phyloP scores from a whole-genome alignment of 2,329 filamentous ascomycete species.

The Didymella glomerata region DNA sequence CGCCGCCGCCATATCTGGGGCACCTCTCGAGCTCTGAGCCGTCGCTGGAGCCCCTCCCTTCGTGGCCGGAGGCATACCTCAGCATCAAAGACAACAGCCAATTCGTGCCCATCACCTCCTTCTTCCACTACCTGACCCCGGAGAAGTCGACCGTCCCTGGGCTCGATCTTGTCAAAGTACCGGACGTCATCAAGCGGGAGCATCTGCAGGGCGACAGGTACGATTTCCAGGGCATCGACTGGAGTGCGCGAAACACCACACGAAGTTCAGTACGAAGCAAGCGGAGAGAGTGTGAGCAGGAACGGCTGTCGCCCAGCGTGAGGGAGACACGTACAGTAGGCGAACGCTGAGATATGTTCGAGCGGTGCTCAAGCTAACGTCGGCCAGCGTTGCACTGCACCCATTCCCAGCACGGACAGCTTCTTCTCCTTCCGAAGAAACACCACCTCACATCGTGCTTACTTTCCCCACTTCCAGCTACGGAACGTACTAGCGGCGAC shows the following conservation, averaged over 20 bases:
- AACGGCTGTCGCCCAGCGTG: conserved; percentile 29
- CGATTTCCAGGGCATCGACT: conserved; percentile 53
- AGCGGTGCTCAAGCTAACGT: not conserved
- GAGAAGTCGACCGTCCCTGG: conserved; percentile 27
- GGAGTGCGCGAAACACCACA: conserved; percentile 43
- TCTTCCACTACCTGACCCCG: conserved; percentile 36
- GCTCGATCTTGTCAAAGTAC: conserved; percentile 38
- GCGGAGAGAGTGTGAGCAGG: conserved; percentile 35
- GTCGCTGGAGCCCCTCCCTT: conserved; percentile 35
- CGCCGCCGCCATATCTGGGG: conserved; percentile 21
- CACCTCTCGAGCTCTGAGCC: conserved; percentile 30
- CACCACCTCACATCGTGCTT: conserved; percentile 59
- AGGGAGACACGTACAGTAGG: conserved; percentile 34
- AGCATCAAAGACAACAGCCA: conserved; percentile 40
- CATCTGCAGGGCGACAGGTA: conserved; percentile 47
- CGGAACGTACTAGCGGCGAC: conserved; percentile 65
- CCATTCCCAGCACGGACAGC: conserved; percentile 52
- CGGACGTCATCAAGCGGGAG: conserved; percentile 40
- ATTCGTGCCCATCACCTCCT: conserved; percentile 42
- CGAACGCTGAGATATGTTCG: not conserved
- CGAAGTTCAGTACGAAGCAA: conserved; percentile 37
- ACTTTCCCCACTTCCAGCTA: conserved; percentile 67
- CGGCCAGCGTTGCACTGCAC: conserved; percentile 21
- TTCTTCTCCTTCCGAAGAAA: conserved; percentile 61
- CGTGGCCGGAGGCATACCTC: conserved; percentile 39